These are phyloP conservation scores for Ramichloridium luteum DNA, from an alignment of 2,329 filamentous ascomycete genomes.

Conservation along the genomic window DNA sequence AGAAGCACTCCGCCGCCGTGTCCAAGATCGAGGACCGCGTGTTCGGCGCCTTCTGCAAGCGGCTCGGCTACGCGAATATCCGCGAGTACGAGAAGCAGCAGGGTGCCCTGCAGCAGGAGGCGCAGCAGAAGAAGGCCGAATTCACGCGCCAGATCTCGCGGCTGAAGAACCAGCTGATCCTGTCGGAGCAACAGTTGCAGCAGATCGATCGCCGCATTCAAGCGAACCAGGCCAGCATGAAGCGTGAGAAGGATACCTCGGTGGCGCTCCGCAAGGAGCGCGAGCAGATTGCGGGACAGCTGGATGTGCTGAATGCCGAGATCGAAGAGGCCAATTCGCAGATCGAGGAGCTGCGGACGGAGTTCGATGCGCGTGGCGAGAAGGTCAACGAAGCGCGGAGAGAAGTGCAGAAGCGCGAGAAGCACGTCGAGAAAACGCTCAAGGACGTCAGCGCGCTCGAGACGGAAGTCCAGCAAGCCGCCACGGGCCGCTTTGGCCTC, in stretches of 20 bases:
- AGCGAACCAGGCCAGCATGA: slow-evolving; percentile 52
- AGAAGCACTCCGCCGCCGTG: slow-evolving; percentile 51
- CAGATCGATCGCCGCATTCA: slow-evolving; percentile 58
- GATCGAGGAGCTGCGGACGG: slow-evolving; percentile 55
- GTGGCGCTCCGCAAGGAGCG: slow-evolving; percentile 60
- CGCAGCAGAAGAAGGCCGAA: slow-evolving; percentile 70
- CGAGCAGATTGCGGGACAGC: slow-evolving; percentile 57
- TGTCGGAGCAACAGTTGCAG: slow-evolving; percentile 59
- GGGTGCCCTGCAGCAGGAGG: slow-evolving; percentile 82
- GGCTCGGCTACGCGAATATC: slow-evolving; percentile 78
- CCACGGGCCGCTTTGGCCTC: slow-evolving; percentile 68
- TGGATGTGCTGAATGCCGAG: slow-evolving; percentile 62
- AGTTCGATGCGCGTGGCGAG: slow-evolving; percentile 57
- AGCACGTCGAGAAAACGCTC: slow-evolving; percentile 63
- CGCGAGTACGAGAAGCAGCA: slow-evolving; percentile 90
- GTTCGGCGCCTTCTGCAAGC: slow-evolving; percentile 73
- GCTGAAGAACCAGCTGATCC: slow-evolving; percentile 48
- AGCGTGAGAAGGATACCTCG: slow-evolving; percentile 57
- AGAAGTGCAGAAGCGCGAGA: slow-evolving; percentile 72
- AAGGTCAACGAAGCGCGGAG: slow-evolving; percentile 65
- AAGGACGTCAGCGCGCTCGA: slow-evolving; percentile 72
- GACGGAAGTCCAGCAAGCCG: slow-evolving; percentile 73
- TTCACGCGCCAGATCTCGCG: slow-evolving; percentile 67
- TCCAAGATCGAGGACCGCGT: slow-evolving; percentile 76
- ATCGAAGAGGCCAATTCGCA: slow-evolving; percentile 63